A percentile compares a stretch with the other conserved stretches of the same genome.
These are phyloP conservation scores for Sanghuangporus sanghuang DNA, from an alignment of 1,284 basidiomycete species.

Conservation along the genomic window DNA sequence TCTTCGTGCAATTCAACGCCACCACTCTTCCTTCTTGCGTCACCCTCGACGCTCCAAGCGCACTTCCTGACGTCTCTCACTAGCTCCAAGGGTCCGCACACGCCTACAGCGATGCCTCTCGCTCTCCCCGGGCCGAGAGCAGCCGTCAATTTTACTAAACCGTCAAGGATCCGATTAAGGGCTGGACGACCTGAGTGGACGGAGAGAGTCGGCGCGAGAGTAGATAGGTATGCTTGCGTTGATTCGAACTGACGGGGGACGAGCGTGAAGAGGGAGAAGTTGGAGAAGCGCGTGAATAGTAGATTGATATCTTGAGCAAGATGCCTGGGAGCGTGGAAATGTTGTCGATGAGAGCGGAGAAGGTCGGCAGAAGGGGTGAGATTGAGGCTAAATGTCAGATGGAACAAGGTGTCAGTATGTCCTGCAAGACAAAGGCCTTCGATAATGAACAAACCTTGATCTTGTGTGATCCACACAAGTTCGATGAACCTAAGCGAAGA, in stretches of 20 bases:
- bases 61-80: constrained; percentile 48
- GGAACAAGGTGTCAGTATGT: constrained; percentile 1
- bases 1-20: constrained; percentile 72
- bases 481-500: constrained; percentile 56
- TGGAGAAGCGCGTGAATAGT: constrained; percentile 50
- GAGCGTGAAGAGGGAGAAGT: background rate
- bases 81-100: constrained; percentile 60
- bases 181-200: constrained; percentile 42
- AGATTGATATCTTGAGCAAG: constrained; percentile 46
- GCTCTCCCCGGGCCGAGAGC: constrained; percentile 40
- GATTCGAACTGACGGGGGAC: background rate
- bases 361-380: constrained; percentile 28
- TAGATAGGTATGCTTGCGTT: background rate
- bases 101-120: constrained; percentile 60
- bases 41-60: constrained; percentile 43
- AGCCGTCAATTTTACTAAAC: constrained; percentile 44
- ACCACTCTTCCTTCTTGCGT: constrained; percentile 53
- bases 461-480: constrained; percentile 63
- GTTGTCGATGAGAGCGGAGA: constrained; percentile 49
- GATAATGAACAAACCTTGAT: constrained; percentile 37
- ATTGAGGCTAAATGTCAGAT: constrained; percentile 30
- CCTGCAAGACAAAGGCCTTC: constrained; percentile 16
- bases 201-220: constrained; percentile 2
- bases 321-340: constrained; percentile 37
- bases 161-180: constrained; percentile 35